Percentiles rank a stretch among this genome's conserved stretches.
phyloP scores from a whole-genome alignment of 2,329 filamentous ascomycete species.

The Didymella segeticola region DNA sequence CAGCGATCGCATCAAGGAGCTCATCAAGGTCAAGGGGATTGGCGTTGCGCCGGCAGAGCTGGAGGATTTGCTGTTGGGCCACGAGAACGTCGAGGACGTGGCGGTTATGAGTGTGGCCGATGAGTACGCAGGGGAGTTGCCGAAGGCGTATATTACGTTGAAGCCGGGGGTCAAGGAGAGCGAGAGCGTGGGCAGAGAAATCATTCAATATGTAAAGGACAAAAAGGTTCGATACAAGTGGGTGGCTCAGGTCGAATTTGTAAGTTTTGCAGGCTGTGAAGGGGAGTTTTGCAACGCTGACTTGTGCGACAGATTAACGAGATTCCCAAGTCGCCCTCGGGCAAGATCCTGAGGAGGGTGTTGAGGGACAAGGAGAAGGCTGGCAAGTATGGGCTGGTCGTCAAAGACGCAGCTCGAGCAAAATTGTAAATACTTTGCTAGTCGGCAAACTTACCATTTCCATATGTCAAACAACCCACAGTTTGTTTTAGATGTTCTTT shows the following conservation, averaged over 20 bases:
- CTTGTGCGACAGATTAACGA: slow-evolving; percentile 5
- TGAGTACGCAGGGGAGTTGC: slow-evolving; percentile 59
- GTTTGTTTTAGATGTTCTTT: too few relatives aligned
- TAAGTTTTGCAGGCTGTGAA: neutral
- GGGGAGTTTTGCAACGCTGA: neutral
- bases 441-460: neutral
- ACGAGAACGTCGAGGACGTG: slow-evolving; percentile 62
- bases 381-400: slow-evolving; percentile 26
- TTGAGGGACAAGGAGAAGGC: slow-evolving; percentile 52
- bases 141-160: slow-evolving; percentile 54
- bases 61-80: slow-evolving; percentile 67
- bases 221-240: slow-evolving; percentile 58
- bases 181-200: slow-evolving; percentile 47
- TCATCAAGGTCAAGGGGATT: slow-evolving; percentile 72
- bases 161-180: slow-evolving; percentile 43
- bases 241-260: slow-evolving; percentile 55
- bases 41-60: slow-evolving; percentile 69
- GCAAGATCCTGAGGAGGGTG: slow-evolving; percentile 57
- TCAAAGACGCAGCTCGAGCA: slow-evolving; percentile 39
- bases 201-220: slow-evolving; percentile 52
- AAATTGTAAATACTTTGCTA: slow-evolving; percentile 45
- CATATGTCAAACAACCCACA: neutral
- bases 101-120: slow-evolving; percentile 63
- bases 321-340: slow-evolving; percentile 56
- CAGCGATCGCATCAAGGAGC: slow-evolving; percentile 69